Evolutionary conservation across 805 yeast genomes (phyloP), one percentile per base, ranked within the genome.

Genomic region (Hanseniaspora jakobsenii): DNA sequence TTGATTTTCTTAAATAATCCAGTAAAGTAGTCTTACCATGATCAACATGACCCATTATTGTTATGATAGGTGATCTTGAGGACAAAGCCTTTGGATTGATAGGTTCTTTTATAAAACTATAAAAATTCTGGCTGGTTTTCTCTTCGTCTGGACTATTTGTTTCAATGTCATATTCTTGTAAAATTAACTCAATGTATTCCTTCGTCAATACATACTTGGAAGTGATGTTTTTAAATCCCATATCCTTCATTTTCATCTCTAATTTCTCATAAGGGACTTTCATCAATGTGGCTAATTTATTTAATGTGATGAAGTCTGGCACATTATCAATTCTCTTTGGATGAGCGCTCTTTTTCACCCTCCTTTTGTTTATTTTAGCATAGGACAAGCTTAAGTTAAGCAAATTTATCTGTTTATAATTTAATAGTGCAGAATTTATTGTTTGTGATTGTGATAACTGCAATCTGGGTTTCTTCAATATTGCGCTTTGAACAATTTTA

Each of bases 41-140:
- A 61, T 91, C 98, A 24, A 91, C 98, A 60, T 91, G 98, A 2
- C 98, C 98, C 97, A 91, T 91, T 42, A 91, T 83, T 0, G 98
- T 87, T 4, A 91, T 96, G 19, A 91, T 80, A 0, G 98, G 98
- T 0, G 98, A 86, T 51, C 97, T 67, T 6, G 77, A 68, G 36
- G 73, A 75, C 50, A 80, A 58, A 18, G 62, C 55, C 2, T 64
- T 67, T 0, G 82, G 73, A 2, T 65, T 57, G 16, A 56, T 53
- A 0, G 77, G 73, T 13, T 72, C 67, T 14, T 84, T 75, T 50
- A 78, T 74, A 42, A 79, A 61, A 49, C 75, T 78, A 12, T 69
- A 70, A 2, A 81, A 78, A 4, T 69, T 65, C n/a, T 68, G 41
- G 68, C 62, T 38, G 54, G 67, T 48, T 34, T 16, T 17, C 10